Conservation (phyloP, 2,329 filamentous ascomycete genomes). For the Nemania sp. region DNA sequence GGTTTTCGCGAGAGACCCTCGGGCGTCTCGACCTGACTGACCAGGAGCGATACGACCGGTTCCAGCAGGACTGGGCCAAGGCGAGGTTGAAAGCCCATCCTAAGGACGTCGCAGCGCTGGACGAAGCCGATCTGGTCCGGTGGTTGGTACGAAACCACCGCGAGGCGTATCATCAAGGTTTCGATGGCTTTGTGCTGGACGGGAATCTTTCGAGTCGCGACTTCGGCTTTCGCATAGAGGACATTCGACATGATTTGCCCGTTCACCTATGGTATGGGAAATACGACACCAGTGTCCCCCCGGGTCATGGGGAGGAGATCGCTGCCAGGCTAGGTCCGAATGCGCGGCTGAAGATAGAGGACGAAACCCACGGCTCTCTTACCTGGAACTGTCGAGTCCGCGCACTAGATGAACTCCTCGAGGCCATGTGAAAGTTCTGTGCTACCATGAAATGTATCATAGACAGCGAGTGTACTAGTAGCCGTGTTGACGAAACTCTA, state of each 20-base stretch:
- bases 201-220: slow-evolving; percentile 3
- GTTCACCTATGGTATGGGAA: slow-evolving; percentile 21
- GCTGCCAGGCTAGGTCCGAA: slow-evolving; percentile 17
- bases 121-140: slow-evolving; percentile 14
- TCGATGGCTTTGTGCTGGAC: slow-evolving; percentile 14
- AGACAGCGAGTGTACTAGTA: slow-evolving; percentile 7
- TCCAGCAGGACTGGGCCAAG: slow-evolving; percentile 17
- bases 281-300: slow-evolving; percentile 5
- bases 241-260: slow-evolving; percentile 18
- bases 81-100: slow-evolving; percentile 6
- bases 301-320: slow-evolving; percentile 11
- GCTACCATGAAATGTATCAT: background rate
- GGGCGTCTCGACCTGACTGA: slow-evolving; percentile 21
- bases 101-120: slow-evolving; percentile 15
- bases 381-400: slow-evolving; percentile 24
- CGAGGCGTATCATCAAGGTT: slow-evolving; percentile 15
- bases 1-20: slow-evolving; percentile 15
- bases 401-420: slow-evolving; percentile 19
- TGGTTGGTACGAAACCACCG: slow-evolving; percentile 14
- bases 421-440: slow-evolving; percentile 5
- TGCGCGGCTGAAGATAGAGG: slow-evolving; percentile 18
- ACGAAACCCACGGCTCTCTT: slow-evolving; percentile 21
- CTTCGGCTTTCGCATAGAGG: slow-evolving; percentile 21
- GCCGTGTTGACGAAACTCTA: slow-evolving; percentile 3
- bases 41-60: slow-evolving; percentile 9